phyloP scores from a whole-genome alignment of 192 early-diverging fungal genomes.

The Rhizophagus sp. region DNA sequence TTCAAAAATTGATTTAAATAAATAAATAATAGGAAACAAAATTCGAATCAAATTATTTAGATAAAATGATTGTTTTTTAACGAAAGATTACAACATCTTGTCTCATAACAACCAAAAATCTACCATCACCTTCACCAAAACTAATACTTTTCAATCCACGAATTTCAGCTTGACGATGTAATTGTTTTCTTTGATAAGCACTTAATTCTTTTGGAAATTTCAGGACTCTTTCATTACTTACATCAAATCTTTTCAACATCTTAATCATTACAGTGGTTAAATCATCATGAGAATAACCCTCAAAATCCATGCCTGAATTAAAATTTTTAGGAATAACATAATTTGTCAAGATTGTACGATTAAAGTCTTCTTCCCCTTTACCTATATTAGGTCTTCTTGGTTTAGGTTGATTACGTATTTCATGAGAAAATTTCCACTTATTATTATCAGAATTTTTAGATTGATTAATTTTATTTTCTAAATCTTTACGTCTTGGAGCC shows the following conservation, averaged over 20 bases:
- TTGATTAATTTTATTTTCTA: not conserved
- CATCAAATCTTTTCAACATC: constrained; percentile 17
- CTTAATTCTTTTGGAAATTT: constrained; percentile 26
- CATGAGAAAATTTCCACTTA: constrained; percentile 18
- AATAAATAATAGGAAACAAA: not conserved
- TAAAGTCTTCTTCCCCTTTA: constrained; percentile 29
- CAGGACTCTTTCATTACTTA: constrained; percentile 22
- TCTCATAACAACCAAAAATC: constrained; percentile 30
- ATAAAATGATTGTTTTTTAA: no score
- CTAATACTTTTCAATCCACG: constrained; percentile 25
- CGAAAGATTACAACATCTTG: constrained; percentile 23
- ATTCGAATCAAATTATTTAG: not conserved
- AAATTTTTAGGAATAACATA: constrained; percentile 19
- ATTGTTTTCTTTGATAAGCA: constrained; percentile 21
- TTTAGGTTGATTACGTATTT: constrained; percentile 23
- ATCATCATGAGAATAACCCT: not conserved
- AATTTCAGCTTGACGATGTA: constrained; percentile 29
- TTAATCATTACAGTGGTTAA: constrained; percentile 12
- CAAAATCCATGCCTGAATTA: not conserved
- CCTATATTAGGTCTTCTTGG: constrained; percentile 15
- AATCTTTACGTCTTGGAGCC: not conserved
- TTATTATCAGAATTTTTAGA: not conserved
- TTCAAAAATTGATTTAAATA: no score
- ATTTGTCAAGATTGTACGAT: constrained; percentile 12
- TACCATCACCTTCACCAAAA: constrained; percentile 30